phyloP scores from a whole-genome alignment of 176 grass and related monocot genomes.

The barley (Hordeum vulgare) region DNA sequence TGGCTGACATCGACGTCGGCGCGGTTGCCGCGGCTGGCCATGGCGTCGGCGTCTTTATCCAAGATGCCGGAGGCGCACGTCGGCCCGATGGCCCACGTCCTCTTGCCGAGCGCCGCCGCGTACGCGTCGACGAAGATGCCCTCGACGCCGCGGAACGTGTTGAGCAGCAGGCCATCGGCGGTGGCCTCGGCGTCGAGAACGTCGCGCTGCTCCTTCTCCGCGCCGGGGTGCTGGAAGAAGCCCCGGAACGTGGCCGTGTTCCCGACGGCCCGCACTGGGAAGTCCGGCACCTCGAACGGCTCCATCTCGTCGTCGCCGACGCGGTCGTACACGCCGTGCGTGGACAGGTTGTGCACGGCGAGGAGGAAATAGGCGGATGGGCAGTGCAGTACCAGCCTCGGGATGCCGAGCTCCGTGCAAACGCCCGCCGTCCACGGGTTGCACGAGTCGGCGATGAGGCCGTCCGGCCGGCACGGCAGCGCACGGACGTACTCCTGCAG shows the following conservation, averaged over 20 bases:
- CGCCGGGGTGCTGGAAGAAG: conserved; percentile 6
- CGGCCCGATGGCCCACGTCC: conserved; percentile 31
- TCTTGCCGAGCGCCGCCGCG: conserved; percentile 15
- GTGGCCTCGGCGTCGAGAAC: conserved; percentile 9
- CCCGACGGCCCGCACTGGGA: conserved; percentile 2
- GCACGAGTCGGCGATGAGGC: conserved; percentile 16
- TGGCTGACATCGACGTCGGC: neutral
- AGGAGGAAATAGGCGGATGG: neutral
- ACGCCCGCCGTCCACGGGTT: conserved; percentile 10
- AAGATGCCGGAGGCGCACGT: neutral
- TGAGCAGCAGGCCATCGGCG: conserved; percentile 33
- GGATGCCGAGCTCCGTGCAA: neutral
- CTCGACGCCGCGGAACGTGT: conserved; percentile 28
- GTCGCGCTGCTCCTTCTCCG: neutral
- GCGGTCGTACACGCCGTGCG: neutral
- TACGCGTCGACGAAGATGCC: conserved; percentile 19
- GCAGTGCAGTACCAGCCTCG: conserved; percentile 7
- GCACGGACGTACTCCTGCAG: conserved; percentile 10
- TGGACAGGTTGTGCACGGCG: neutral
- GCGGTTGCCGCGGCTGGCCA: conserved; percentile 29
- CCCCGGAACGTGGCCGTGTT: conserved; percentile 18
- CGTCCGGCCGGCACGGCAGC: neutral
- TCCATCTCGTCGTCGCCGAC: conserved; percentile 1
- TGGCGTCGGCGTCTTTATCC: neutral
- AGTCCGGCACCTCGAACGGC: conserved; percentile 24